Evolutionary conservation across 345 rosid genomes (phyloP).

Genomic region (Atalantia buxifolia): DNA sequence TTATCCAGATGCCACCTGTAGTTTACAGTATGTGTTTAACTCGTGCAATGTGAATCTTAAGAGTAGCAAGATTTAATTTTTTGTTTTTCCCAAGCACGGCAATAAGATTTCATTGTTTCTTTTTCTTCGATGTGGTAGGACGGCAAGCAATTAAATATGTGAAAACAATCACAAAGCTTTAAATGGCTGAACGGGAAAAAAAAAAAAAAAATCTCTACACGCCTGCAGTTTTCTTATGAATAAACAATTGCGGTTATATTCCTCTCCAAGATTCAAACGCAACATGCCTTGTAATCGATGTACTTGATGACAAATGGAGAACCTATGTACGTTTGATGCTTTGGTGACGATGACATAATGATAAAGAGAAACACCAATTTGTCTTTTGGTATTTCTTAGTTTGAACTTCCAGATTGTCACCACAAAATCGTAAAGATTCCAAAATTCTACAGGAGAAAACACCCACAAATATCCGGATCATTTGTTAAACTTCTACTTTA

Average conservation of each 20-base stretch:
- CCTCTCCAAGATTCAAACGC: background rate
- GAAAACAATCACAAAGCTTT: background rate
- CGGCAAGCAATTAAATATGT: background rate
- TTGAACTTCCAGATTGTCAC: background rate
- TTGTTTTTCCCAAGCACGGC: too few relatives aligned
- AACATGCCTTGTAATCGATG: background rate
- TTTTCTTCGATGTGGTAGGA: background rate
- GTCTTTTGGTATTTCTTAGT: background rate
- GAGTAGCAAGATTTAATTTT: too few relatives aligned
- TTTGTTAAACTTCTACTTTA: background rate
- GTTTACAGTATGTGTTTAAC: background rate
- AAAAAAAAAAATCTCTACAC: background rate
- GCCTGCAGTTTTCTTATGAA: background rate
- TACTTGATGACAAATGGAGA: constrained; percentile 24
- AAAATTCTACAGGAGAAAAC: background rate
- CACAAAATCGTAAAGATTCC: background rate
- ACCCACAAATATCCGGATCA: background rate
- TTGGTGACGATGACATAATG: background rate
- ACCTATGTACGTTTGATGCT: background rate
- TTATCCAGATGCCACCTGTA: background rate
- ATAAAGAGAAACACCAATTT: background rate
- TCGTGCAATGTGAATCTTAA: background rate
- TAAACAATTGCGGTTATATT: background rate
- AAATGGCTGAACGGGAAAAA: background rate
- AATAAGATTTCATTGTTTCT: background rate